Percentiles rank a stretch among this genome's conserved stretches.
Conservation (phyloP, 164 flowering plant species). For the Magnolia sinica region DNA sequence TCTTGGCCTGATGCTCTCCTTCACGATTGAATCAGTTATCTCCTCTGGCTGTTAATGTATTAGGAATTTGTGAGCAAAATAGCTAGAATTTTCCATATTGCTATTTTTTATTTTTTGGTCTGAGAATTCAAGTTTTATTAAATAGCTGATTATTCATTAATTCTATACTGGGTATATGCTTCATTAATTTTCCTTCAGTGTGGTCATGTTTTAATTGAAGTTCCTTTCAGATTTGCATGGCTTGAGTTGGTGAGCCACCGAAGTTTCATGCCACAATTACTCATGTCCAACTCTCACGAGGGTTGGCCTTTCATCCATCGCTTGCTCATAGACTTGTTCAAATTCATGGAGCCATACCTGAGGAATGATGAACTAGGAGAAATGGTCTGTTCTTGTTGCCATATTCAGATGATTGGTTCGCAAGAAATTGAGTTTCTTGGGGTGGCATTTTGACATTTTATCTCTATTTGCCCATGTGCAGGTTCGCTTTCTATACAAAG, state of each 20-base stretch:
- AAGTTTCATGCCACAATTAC: slow-evolving; percentile 94
- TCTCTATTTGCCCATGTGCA: slow-evolving; percentile 19
- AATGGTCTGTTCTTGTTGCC: slow-evolving; percentile 41
- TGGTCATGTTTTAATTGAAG: too few species aligned
- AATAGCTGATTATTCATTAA: too few species aligned
- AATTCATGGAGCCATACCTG: slow-evolving; percentile 92
- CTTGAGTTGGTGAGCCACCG: slow-evolving; percentile 93
- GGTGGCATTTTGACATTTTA: background rate
- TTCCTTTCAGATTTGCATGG: slow-evolving; percentile 83
- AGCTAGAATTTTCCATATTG: too few species aligned
- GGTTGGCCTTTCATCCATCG: slow-evolving; percentile 91
- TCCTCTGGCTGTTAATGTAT: too few species aligned
- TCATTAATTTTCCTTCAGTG: slow-evolving; percentile 6
- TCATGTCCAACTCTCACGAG: slow-evolving; percentile 67
- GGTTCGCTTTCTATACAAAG: slow-evolving; percentile 89
- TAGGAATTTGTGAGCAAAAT: too few species aligned
- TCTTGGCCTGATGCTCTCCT: too few species aligned
- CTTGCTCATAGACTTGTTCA: slow-evolving; percentile 77
- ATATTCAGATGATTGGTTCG: background rate
- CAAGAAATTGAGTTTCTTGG: background rate
- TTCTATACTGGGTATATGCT: too few species aligned
- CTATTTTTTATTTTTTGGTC: too few species aligned
- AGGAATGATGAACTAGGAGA: slow-evolving; percentile 83
- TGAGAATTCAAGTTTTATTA: too few species aligned
- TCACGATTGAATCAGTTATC: too few species aligned